Conservation (phyloP, 2,329 filamentous ascomycete genomes). For the Sporothrix luriei region DNA sequence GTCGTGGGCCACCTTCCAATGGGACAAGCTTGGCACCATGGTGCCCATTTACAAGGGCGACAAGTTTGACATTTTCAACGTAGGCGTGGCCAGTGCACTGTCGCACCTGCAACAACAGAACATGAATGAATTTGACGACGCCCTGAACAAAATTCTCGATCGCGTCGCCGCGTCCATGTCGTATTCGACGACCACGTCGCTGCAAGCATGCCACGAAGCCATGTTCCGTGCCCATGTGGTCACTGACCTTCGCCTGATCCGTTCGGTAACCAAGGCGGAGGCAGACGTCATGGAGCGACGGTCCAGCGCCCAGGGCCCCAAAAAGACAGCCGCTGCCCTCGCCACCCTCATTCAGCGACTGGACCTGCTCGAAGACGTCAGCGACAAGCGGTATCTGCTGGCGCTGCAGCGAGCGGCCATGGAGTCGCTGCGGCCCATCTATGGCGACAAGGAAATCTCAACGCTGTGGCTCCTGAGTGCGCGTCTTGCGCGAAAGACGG, state of each 20-base stretch:
- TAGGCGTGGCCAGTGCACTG: slow-evolving; percentile 72
- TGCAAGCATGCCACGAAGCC: slow-evolving; percentile 82
- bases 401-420: slow-evolving; percentile 85
- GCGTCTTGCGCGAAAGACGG: slow-evolving; percentile 80
- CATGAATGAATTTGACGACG: slow-evolving; percentile 54
- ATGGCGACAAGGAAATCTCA: slow-evolving; percentile 73
- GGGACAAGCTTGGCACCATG: slow-evolving; percentile 73
- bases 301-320: slow-evolving; percentile 47
- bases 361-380: slow-evolving; percentile 82
- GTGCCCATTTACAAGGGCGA: slow-evolving; percentile 56
- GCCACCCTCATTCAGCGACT: slow-evolving; percentile 72
- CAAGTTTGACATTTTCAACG: slow-evolving; percentile 71
- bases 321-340: slow-evolving; percentile 49
- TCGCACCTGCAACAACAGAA: slow-evolving; percentile 60
- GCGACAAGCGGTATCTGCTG: slow-evolving; percentile 91
- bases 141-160: slow-evolving; percentile 67
- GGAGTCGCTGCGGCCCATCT: slow-evolving; percentile 71
- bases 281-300: slow-evolving; percentile 40
- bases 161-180: slow-evolving; percentile 75
- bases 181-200: slow-evolving; percentile 72
- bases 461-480: slow-evolving; percentile 84
- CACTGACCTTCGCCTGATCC: slow-evolving; percentile 81
- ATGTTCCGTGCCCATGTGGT: slow-evolving; percentile 85
- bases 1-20: slow-evolving; percentile 84
- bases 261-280: slow-evolving; percentile 37